phyloP scores from a whole-genome alignment of 164 flowering plant species.

The Akebia trifoliata region DNA sequence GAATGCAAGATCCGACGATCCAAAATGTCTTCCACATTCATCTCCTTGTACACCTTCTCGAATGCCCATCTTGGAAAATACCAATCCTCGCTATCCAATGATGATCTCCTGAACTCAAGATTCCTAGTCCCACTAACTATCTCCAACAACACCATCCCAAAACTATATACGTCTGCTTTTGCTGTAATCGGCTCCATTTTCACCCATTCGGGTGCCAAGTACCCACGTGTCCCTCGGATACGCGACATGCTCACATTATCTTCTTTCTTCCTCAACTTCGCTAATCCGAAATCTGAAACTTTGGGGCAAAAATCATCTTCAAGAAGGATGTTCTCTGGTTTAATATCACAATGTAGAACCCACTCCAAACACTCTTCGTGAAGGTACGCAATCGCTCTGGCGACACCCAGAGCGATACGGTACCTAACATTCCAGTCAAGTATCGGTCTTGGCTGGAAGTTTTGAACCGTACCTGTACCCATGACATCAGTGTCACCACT shows the following conservation, averaged over 20 bases:
- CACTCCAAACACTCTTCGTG: constrained; percentile 69
- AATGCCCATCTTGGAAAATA: constrained; percentile 71
- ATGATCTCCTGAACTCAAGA: constrained; percentile 29
- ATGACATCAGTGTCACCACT: no score
- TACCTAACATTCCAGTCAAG: constrained; percentile 52
- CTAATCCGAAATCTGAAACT: constrained; percentile 75
- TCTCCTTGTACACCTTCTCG: constrained; percentile 60
- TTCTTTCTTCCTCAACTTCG: constrained; percentile 59
- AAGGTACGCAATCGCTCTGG: constrained; percentile 56
- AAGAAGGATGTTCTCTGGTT: constrained; percentile 73
- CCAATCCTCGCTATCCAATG: constrained; percentile 59
- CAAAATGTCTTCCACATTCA: constrained; percentile 61
- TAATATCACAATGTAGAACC: constrained; percentile 84
- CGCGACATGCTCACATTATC: constrained; percentile 58
- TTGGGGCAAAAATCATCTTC: constrained; percentile 83
- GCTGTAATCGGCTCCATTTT: constrained; percentile 51
- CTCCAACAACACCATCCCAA: constrained; percentile 80
- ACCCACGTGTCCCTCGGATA: constrained; percentile 74
- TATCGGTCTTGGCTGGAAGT: constrained; percentile 16
- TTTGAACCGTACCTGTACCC: not conserved
- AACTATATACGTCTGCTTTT: constrained; percentile 81
- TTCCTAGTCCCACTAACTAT: constrained; percentile 68
- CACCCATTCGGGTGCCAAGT: constrained; percentile 82
- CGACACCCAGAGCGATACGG: constrained; percentile 52
- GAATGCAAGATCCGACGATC: constrained; percentile 42